These are phyloP conservation scores for Vaccinium corymbosum DNA, from an alignment of 148 eudicot species.

Conservation along the genomic window DNA sequence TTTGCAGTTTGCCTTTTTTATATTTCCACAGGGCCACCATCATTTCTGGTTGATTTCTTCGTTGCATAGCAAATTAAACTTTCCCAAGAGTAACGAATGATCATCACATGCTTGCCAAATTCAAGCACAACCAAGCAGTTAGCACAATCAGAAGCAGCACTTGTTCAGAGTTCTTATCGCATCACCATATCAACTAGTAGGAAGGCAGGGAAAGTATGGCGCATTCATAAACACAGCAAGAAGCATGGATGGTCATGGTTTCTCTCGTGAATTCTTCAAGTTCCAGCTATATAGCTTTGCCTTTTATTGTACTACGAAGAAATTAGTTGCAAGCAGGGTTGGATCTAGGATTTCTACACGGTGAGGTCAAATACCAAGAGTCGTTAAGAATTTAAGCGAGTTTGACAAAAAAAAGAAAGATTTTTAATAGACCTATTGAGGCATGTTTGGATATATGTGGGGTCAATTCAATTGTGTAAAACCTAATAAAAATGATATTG, in stretches of 20 bases:
- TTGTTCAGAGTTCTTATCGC: neutral
- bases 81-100: neutral
- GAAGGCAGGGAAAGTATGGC: neutral
- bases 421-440: no score
- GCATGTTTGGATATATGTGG: no score
- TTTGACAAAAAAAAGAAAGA: no score
- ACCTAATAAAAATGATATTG: no score
- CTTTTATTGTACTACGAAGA: no score
- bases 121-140: neutral
- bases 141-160: neutral
- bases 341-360: no score
- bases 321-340: no score
- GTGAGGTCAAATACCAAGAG: no score
- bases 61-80: neutral
- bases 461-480: no score
- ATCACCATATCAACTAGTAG: neutral
- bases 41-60: neutral
- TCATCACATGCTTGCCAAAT: neutral
- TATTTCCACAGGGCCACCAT: neutral
- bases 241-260: neutral
- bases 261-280: neutral
- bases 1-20: neutral
- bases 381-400: no score
- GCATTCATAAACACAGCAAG: neutral
- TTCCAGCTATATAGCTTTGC: neutral